phyloP scores from a whole-genome alignment of 306 rosid species.

The Pyrus betulifolia region DNA sequence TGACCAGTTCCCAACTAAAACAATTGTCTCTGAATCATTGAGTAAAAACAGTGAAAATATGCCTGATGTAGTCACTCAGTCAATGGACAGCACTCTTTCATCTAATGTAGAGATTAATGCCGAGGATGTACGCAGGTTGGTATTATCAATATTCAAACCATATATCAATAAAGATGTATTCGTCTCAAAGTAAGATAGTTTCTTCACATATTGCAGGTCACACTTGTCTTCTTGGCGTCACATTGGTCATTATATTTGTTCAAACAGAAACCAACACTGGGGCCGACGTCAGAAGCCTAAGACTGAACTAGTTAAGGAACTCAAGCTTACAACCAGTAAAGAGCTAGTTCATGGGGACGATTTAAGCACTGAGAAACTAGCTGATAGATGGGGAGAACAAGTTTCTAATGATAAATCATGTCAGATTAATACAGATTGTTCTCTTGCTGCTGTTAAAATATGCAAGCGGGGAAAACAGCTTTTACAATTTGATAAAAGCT shows the following conservation, averaged over 20 bases:
- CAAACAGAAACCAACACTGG: conserved; percentile 66
- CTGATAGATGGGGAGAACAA: conserved; percentile 43
- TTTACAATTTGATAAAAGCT: conserved; percentile 79
- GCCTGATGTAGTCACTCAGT: conserved; percentile 45
- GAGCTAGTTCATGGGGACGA: conserved; percentile 42
- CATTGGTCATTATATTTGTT: conserved; percentile 43
- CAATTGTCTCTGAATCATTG: conserved; percentile 18
- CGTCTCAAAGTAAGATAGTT: background rate
- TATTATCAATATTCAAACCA: background rate
- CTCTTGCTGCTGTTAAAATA: conserved; percentile 34
- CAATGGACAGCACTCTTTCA: conserved; percentile 63
- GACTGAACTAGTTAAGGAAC: conserved; percentile 52
- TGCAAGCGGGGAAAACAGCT: conserved; percentile 46
- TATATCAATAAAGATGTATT: background rate
- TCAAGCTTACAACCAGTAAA: conserved; percentile 61
- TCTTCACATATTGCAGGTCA: conserved; percentile 38
- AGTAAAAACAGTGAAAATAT: conserved; percentile 28
- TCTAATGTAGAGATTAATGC: conserved; percentile 30
- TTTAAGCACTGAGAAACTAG: conserved; percentile 41
- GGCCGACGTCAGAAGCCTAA: conserved; percentile 71
- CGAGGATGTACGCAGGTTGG: conserved; percentile 58
- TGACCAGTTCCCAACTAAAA: conserved; percentile 33
- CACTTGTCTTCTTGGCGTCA: conserved; percentile 62
- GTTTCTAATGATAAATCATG: conserved; percentile 30
- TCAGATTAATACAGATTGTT: conserved; percentile 29